Conservation (phyloP, 495 filamentous ascomycete genomes). For the Podospora fimiseda region DNA sequence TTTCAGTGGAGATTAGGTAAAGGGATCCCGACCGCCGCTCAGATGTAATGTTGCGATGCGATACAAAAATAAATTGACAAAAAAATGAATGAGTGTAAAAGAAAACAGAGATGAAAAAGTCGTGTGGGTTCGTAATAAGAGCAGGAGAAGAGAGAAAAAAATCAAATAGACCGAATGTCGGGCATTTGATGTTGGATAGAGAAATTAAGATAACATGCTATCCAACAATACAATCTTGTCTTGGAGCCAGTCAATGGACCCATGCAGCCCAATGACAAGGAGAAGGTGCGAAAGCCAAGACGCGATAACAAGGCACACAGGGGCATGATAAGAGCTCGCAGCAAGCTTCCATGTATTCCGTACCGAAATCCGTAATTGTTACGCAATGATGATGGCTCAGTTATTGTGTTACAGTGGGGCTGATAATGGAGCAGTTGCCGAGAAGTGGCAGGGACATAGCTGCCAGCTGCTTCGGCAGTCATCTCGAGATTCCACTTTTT, state of each 20-base stretch:
- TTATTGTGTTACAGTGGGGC: neutral
- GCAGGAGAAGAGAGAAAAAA: neutral
- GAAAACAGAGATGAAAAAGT: neutral
- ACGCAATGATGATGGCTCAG: neutral
- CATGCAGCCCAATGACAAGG: no score
- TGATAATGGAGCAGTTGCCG: neutral
- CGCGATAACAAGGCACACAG: neutral
- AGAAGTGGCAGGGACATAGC: neutral
- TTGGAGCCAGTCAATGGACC: constrained; percentile 1
- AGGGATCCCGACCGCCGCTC: neutral
- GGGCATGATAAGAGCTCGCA: constrained; percentile 1
- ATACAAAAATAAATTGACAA: neutral
- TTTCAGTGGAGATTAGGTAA: neutral
- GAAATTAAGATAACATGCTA: constrained; percentile 1
- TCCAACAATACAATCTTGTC: neutral
- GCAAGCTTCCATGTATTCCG: no score
- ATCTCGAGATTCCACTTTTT: no score
- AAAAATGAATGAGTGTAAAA: constrained; percentile 1
- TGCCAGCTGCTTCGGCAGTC: neutral
- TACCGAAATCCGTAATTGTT: constrained; percentile 1
- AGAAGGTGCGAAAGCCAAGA: neutral
- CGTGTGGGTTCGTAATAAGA: neutral
- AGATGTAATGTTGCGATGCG: no score
- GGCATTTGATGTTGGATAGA: constrained; percentile 3
- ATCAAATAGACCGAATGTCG: neutral